Conservation (phyloP, 176 grass and related monocot species). For the maize (Zea mays) region DNA sequence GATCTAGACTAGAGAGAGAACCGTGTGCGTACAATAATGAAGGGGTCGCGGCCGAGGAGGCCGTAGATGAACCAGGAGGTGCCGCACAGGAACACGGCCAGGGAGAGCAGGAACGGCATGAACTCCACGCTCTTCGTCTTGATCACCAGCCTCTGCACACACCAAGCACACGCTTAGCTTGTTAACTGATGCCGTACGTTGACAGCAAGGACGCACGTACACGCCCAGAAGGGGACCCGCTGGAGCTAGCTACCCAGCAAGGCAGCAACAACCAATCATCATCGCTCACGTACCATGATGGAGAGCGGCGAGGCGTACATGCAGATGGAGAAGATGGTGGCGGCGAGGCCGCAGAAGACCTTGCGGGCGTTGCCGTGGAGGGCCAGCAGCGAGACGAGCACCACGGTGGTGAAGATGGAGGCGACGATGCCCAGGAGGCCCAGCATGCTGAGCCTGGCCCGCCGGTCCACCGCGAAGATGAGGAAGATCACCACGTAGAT, state of each 20-base stretch:
- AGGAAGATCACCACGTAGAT: conserved; percentile 95
- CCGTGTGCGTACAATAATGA: conserved; percentile 46
- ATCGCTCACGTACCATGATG: conserved; percentile 61
- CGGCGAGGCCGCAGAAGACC: conserved; percentile 87
- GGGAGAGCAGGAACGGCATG: conserved; percentile 97
- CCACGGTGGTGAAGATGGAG: conserved; percentile 61
- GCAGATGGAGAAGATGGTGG: conserved; percentile 89
- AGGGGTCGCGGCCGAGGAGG: conserved; percentile 81
- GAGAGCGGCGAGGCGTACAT: conserved; percentile 98
- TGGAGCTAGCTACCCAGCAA: no score
- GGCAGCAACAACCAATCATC: no score
- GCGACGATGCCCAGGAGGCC: conserved; percentile 58
- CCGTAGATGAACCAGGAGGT: conserved; percentile 99
- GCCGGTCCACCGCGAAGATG: conserved; percentile 65
- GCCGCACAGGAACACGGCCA: conserved; percentile 86
- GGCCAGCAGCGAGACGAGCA: conserved; percentile 69
- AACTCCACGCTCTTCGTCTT: conserved; percentile 98
- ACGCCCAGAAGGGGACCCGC: no score
- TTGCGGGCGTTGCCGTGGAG: conserved; percentile 71
- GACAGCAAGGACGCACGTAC: not conserved
- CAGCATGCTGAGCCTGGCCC: conserved; percentile 44
- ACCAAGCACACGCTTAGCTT: not conserved
- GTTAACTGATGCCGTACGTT: not conserved
- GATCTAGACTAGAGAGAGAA: not conserved
- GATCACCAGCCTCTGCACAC: conserved; percentile 88